Percentiles rank a stretch among this genome's conserved stretches.
Evolutionary conservation across 2,329 filamentous ascomycete genomes (phyloP).

Genomic region (Piedraia hortae): DNA sequence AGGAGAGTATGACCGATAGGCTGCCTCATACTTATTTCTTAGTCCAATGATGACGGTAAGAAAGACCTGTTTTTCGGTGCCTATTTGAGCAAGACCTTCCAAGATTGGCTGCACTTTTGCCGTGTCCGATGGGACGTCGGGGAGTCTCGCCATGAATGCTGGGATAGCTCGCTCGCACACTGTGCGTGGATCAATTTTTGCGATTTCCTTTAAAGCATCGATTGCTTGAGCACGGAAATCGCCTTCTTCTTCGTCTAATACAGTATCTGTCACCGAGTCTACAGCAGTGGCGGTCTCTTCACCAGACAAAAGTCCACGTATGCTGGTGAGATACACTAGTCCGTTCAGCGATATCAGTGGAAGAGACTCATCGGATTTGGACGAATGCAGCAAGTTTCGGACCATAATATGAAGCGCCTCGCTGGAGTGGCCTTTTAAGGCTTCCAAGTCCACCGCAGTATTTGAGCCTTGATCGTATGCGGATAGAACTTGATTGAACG

Average conservation of each 20-base stretch:
- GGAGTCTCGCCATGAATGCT: conserved; percentile 35
- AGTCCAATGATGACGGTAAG: conserved; percentile 34
- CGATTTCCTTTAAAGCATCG: conserved; percentile 29
- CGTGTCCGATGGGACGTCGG: conserved; percentile 19
- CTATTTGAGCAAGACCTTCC: conserved; percentile 36
- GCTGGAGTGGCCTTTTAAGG: conserved; percentile 15
- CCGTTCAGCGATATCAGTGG: conserved; percentile 19
- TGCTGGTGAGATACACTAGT: conserved; percentile 17
- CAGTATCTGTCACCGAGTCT: conserved; percentile 31
- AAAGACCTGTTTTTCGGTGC: conserved; percentile 32
- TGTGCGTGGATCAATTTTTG: conserved; percentile 31
- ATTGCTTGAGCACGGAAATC: conserved; percentile 32
- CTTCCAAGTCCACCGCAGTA: conserved; percentile 11
- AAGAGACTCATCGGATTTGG: conserved; percentile 23
- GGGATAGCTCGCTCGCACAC: conserved; percentile 39
- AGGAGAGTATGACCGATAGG: conserved; percentile 25
- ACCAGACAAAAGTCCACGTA: conserved; percentile 16
- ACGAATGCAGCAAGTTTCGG: conserved; percentile 17
- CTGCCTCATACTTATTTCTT: conserved; percentile 32
- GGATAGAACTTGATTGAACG: conserved; percentile 28
- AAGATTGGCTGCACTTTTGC: conserved; percentile 27
- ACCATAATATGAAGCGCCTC: conserved; percentile 18
- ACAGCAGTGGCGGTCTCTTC: conserved; percentile 22
- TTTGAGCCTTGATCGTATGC: conserved; percentile 26
- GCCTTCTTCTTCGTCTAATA: conserved; percentile 30